Evolutionary conservation across 176 grass and related monocot genomes (phyloP), one percentile per base, ranked within the genome.

Genomic region (Oryza glaberrima): DNA sequence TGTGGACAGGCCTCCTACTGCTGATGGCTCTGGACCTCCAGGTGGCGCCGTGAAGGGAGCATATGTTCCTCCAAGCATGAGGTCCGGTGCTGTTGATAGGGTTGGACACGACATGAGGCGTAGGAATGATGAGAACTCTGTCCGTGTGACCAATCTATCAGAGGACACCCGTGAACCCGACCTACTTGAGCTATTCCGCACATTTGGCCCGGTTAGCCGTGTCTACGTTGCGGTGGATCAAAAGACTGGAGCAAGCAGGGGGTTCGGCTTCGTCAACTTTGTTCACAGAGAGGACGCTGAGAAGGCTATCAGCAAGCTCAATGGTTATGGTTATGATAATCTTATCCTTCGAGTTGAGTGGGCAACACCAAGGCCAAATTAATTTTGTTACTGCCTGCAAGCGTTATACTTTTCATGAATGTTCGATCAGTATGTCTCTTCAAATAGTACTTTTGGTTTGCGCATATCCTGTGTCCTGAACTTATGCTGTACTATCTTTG

Each of bases 251-350:
- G 67, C 45, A 1, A 96, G 94, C 75, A 87, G 94, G 63, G 91
- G 94, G 1, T 93, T 93, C 41, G 91, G 91, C 13, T 97, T 97
- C 3, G 86, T 97, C 70, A 93, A 97, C 52, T 93, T 97, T 12
- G 87, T 97, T 7, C 90, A 97, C 84, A 87, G 88, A 28, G 94
- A 97, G 76, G 91, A 97, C 0, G 94, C 94, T 0, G 94, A 94
- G 70, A 93, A 88, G 87, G 91, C 94, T 22, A 97, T 94, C 61
- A 94, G 90, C 84, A 97, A 97, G 84, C 91, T 97, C 61, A 97
- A 97, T 76, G 94, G 94, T 3, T 97, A 97, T 78, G 94, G 94
- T 63, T 97, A 97, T 65, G 94, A 97, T 77, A 97, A 97, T 79
- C 89, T 97, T 64, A 97, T 97, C 86, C 86, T 97, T 4, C 77